Percentiles rank a stretch among this genome's conserved stretches.
phyloP scores from a whole-genome alignment of 768 basidiomycete genomes.

The Floccularia luteovirens region DNA sequence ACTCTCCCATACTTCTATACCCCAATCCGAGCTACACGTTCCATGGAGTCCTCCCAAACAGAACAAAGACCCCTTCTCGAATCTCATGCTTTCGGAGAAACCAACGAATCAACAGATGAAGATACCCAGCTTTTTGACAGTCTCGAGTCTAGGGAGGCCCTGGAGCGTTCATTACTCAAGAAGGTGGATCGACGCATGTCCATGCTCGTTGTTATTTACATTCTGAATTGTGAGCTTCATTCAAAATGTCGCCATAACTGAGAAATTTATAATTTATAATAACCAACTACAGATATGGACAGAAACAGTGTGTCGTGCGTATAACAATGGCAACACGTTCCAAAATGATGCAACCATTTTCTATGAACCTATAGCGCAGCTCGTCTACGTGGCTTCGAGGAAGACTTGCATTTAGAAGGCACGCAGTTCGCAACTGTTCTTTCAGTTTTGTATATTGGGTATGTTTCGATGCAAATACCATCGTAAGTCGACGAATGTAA shows the following conservation, averaged over 20 bases:
- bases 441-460: slow-evolving; percentile 65
- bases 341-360: not conserved
- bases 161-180: not conserved
- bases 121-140: not conserved
- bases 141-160: slow-evolving; percentile 9
- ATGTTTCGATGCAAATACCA: slow-evolving; percentile 76
- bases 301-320: slow-evolving; percentile 64
- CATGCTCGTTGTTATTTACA: slow-evolving; percentile 44
- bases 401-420: slow-evolving; percentile 51
- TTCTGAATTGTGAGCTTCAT: slow-evolving; percentile 35
- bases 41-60: not conserved
- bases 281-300: slow-evolving; percentile 46
- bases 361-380: slow-evolving; percentile 43
- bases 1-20: not conserved
- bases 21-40: not conserved
- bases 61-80: not conserved
- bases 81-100: not conserved
- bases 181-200: slow-evolving; percentile 50
- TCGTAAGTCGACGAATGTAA: slow-evolving; percentile 36
- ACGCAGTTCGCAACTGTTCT: slow-evolving; percentile 63
- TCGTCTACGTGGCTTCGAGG: slow-evolving; percentile 63
- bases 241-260: not conserved
- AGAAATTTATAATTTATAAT: slow-evolving; percentile 1
- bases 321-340: no score
- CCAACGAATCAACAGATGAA: not conserved